phyloP scores from a whole-genome alignment of 2,329 filamentous ascomycete species.

The Cephalotrichum gorgonifer region DNA sequence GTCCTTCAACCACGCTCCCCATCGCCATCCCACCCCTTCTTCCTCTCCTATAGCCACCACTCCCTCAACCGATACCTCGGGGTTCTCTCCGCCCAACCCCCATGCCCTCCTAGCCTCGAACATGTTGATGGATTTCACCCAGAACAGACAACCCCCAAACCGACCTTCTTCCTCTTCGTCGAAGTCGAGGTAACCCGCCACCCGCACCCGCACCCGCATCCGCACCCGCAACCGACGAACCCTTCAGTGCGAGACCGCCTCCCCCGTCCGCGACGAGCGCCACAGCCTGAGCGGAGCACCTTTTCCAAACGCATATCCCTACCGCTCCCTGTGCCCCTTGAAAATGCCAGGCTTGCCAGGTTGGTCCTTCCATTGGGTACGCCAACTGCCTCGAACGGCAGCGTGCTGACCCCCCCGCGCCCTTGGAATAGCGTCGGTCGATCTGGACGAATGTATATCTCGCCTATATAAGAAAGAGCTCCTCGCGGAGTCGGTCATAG shows the following conservation, averaged over 20 bases:
- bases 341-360: slow-evolving; percentile 48
- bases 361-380: slow-evolving; percentile 21
- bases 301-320: not conserved
- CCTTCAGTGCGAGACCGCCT: slow-evolving; percentile 7
- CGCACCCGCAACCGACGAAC: slow-evolving; percentile 5
- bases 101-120: slow-evolving; percentile 3
- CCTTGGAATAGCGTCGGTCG: slow-evolving; percentile 69
- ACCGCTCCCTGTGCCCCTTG: slow-evolving; percentile 9
- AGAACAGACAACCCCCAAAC: slow-evolving; percentile 1
- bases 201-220: too few species aligned
- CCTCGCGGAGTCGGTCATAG: slow-evolving; percentile 92
- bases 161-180: slow-evolving; percentile 1
- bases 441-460: slow-evolving; percentile 96
- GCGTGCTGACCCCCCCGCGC: not conserved
- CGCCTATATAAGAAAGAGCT: slow-evolving; percentile 95
- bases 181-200: slow-evolving; percentile 3
- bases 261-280: slow-evolving; percentile 4
- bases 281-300: slow-evolving; percentile 2
- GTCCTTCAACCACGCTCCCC: not conserved
- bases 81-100: not conserved
- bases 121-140: slow-evolving; percentile 6
- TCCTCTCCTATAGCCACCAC: not conserved
- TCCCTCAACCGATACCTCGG: not conserved
- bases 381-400: not conserved
- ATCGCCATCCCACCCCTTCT: not conserved